Evolutionary conservation across 495 filamentous ascomycete genomes (phyloP).

Genomic region (Xylaria longipes): DNA sequence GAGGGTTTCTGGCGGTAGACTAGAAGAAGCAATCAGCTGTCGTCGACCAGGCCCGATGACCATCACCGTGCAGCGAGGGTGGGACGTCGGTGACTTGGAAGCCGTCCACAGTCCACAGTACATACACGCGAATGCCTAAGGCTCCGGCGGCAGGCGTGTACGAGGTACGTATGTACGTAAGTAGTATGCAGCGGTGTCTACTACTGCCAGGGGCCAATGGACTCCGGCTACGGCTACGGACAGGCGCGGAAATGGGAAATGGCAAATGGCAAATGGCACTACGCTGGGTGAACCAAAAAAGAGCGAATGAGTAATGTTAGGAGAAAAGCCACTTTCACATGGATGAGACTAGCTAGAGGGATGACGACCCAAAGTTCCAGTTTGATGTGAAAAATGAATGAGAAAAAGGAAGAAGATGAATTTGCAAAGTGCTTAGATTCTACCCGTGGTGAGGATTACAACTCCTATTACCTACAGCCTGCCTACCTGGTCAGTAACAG

Average conservation of each 20-base stretch:
- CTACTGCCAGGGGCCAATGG: constrained; percentile 4
- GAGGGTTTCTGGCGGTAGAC: constrained; percentile 20
- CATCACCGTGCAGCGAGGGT: constrained; percentile 25
- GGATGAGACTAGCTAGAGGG: background rate
- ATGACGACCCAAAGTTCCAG: background rate
- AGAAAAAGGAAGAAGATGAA: background rate
- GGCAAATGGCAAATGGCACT: too few species aligned
- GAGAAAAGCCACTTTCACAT: constrained; percentile 13
- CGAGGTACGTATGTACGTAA: background rate
- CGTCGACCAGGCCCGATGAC: constrained; percentile 25
- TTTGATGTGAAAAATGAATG: constrained; percentile 4
- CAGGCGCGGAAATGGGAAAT: constrained; percentile 2
- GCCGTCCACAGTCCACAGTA: constrained; percentile 8
- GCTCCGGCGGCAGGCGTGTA: background rate
- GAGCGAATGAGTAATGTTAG: constrained; percentile 9
- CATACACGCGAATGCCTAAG: constrained; percentile 5
- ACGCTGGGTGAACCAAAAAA: constrained; percentile 1
- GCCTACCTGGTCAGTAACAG: constrained; percentile 8
- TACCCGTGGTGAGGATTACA: constrained; percentile 1
- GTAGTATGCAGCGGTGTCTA: background rate
- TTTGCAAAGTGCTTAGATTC: constrained; percentile 3
- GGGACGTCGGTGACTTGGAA: constrained; percentile 12
- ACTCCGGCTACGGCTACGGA: constrained; percentile 10
- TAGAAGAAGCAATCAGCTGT: constrained; percentile 30
- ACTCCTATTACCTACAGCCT: constrained; percentile 23